Conservation (phyloP, 2,329 filamentous ascomycete genomes). For the Pseudocercospora pini-densiflorae region DNA sequence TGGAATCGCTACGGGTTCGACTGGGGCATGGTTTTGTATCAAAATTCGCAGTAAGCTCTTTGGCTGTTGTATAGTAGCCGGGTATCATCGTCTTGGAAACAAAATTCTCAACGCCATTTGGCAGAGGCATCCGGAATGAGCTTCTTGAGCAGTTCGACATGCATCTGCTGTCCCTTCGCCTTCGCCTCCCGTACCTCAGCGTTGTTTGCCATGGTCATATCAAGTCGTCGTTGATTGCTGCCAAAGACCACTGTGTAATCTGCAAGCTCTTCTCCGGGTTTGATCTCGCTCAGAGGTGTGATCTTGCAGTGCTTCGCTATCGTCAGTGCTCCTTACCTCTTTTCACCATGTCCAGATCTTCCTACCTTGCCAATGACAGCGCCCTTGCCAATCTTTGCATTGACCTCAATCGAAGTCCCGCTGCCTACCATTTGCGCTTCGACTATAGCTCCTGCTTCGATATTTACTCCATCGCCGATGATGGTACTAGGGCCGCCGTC, state of each 20-base stretch:
- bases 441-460: slow-evolving; percentile 51
- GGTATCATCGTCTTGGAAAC: background rate
- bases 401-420: slow-evolving; percentile 37
- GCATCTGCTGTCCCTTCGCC: slow-evolving; percentile 39
- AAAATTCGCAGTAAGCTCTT: background rate
- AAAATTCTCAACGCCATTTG: slow-evolving; percentile 38
- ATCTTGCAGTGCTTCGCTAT: slow-evolving; percentile 50
- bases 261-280: slow-evolving; percentile 44
- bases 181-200: slow-evolving; percentile 37
- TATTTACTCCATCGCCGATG: slow-evolving; percentile 48
- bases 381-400: slow-evolving; percentile 40
- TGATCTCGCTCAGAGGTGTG: slow-evolving; percentile 42
- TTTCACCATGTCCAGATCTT: slow-evolving; percentile 2
- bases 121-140: slow-evolving; percentile 41
- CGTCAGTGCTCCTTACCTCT: slow-evolving; percentile 10
- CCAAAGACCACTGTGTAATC: slow-evolving; percentile 53
- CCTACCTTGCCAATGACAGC: slow-evolving; percentile 51
- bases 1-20: slow-evolving; percentile 32
- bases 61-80: background rate
- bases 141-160: slow-evolving; percentile 39
- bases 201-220: slow-evolving; percentile 43
- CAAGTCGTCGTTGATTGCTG: slow-evolving; percentile 43
- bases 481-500: slow-evolving; percentile 40
- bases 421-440: slow-evolving; percentile 39
- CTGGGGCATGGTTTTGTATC: slow-evolving; percentile 22